These are phyloP conservation scores for Metschnikowia arizonensis DNA, from an alignment of 805 yeast genomes.

Conservation along the genomic window DNA sequence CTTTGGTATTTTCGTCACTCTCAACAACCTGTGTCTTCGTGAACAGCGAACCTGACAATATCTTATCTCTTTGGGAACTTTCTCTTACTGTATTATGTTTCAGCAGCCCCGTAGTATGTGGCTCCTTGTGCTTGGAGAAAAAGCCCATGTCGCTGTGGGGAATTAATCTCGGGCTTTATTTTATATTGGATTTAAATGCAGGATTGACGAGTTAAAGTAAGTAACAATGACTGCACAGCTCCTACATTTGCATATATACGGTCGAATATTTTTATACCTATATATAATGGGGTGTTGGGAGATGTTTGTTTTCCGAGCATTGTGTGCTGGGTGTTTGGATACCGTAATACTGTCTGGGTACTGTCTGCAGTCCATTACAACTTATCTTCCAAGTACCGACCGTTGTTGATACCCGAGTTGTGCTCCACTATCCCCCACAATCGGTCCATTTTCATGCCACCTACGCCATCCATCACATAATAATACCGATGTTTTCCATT, in stretches of 20 bases:
- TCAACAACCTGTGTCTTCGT: neutral
- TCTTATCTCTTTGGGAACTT: too few species aligned
- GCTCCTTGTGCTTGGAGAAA: conserved; percentile 5
- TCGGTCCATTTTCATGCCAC: conserved; percentile 81
- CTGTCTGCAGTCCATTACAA: neutral
- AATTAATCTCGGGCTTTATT: neutral
- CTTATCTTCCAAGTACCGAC: conserved; percentile 39
- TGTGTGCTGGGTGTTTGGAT: too few species aligned
- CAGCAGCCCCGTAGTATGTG: neutral
- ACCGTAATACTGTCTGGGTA: too few species aligned
- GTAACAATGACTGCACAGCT: too few species aligned
- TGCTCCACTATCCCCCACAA: conserved; percentile 78
- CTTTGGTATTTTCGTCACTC: neutral
- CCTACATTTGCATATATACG: too few species aligned
- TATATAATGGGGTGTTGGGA: too few species aligned
- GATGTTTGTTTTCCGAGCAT: too few species aligned
- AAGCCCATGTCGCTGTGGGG: conserved; percentile 1
- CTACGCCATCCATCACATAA: conserved; percentile 68
- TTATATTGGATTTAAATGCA: neutral
- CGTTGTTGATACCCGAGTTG: conserved; percentile 63
- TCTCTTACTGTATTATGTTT: neutral
- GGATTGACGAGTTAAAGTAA: too few species aligned
- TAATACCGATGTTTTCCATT: conserved; percentile 36
- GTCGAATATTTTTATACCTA: too few species aligned
- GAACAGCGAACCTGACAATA: neutral